Base-by-base conservation (phyloP, 495 filamentous ascomycete species). In the Melanomma pulvis-pyrius region DNA sequence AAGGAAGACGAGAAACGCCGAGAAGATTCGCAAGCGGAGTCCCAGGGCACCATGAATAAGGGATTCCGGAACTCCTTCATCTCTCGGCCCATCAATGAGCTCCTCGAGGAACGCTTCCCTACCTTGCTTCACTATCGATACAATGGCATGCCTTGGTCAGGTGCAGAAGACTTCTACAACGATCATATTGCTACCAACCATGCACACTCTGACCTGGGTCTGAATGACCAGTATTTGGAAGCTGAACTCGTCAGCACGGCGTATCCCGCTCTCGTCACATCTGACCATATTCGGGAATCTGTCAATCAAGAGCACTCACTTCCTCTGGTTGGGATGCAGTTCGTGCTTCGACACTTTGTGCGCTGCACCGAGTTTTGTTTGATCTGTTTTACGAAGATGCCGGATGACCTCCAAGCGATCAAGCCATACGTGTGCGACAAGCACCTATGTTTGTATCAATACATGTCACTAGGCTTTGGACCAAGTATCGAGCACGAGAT, bases 401-500 rank as follows among this genome's bases (percentile, higher is more conserved):
- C 84, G n/a, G 82, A 82, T 6, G 83, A 85, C 7, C 89, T 96
- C 50, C 90, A 93, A 68, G 89, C 93, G n/a, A 79, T 98, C 47
- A 93, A 92, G 63, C 93, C 93, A 0, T 97, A 94, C 70, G 92
- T 97, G 21, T 98, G 93, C 80, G 86, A 84, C 28, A 84, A 86
- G 21, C 83, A 82, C 2, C 81, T 98, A 8, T 98, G 93, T 72
- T 78, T 96, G 1, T 94, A 92, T 68, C 93, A 98, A 71, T 97
- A 96, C 78, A 90, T 97, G 85, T 82, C 83, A n/a, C 81, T 94
- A 26, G 92, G 91, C 0, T 87, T 96, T 74, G 93, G 93, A 0
- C 88, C 91, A 1, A 90, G 86, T 71, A 84, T 96, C 59, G 92
- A 97, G 72, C 84, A 91, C 72, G 92, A 96, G 71, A 90, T 98